Evolutionary conservation across 164 flowering plant genomes (phyloP), one percentile per base, ranked within the genome.

Genomic region (Stephania yunnanensis): DNA sequence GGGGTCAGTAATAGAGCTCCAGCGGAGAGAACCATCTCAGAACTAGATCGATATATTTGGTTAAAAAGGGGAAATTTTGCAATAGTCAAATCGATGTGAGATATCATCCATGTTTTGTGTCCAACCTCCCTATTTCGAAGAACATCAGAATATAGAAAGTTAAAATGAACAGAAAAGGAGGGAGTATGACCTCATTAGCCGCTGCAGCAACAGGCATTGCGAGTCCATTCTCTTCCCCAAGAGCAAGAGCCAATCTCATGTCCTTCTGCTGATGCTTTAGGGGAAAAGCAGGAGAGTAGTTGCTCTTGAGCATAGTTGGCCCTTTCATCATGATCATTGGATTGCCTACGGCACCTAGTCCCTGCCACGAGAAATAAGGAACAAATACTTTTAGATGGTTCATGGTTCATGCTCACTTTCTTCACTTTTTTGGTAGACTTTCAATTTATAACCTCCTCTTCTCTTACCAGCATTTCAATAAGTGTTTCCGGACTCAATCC

Each of bases 131-230:
- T 53, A 45, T 71, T 71, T 64, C 30, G 55, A 73, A 61, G 46
- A 11, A 46, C 36, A 46, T 10, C 42, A 36, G 42, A 12, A 53
- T 53, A 53, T 12, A 53, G 20, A 25, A 25, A 17, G 48, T 22
- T 9, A 13, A 66, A 68, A 0, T 68, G 17, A 69, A 30, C 44
- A 50, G 25, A 71, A 11, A 45, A 48, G 52, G n/a, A 80, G 42
- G 42, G 68, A 78, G 52, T 19, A 29, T 68, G n/a, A 92, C 99
- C 99, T 95, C 99, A 80, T 93, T 92, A 58, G 98, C 88, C 13
- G 99, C 98, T 15, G 99, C 99, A 61, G 98, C 93, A 30, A 95
- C 87, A 22, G 99, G 99, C 98, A 93, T 93, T 71, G 99, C 82
- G n/a, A 90, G 88, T 17, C 91, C 90, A 81, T 87, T 88, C 81